phyloP scores from a whole-genome alignment of 129 eudicot species.

The Flaveria bidentis region DNA sequence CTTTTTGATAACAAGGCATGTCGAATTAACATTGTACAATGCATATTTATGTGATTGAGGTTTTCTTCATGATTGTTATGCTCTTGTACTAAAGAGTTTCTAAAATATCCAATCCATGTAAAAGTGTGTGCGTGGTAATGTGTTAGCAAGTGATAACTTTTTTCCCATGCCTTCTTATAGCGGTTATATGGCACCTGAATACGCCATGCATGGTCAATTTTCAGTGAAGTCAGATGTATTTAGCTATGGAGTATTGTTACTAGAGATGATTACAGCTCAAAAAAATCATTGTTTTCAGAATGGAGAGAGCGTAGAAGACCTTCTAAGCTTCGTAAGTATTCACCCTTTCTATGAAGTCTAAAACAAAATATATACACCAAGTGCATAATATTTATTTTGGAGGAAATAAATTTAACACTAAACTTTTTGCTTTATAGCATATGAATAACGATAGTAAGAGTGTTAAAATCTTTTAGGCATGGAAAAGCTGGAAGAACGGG shows the following conservation, averaged over 20 bases:
- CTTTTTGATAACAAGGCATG: not conserved
- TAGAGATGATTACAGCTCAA: conserved; percentile 20
- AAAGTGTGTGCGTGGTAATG: not conserved
- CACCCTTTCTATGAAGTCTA: not conserved
- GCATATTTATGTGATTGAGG: not conserved
- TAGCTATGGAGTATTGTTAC: conserved; percentile 34
- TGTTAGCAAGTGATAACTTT: not conserved
- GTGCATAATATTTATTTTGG: not conserved
- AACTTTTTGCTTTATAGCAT: not conserved
- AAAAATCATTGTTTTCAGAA: not conserved
- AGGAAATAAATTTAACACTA: not conserved
- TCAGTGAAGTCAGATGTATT: conserved; percentile 10
- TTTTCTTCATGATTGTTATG: not conserved
- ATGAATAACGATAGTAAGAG: not conserved
- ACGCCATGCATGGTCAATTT: conserved; percentile 2
- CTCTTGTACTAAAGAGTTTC: not conserved
- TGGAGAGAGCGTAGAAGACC: not conserved
- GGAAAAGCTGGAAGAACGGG: conserved; percentile 10
- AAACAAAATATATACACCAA: not conserved
- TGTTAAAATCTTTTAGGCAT: conserved; percentile 1
- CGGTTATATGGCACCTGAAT: conserved; percentile 9
- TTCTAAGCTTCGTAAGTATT: conserved; percentile 16
- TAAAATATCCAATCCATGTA: not conserved
- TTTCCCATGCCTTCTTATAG: not conserved
- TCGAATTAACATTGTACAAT: not conserved